Evolutionary conservation across 768 basidiomycete genomes (phyloP).

Genomic region (Mycena polygramma): DNA sequence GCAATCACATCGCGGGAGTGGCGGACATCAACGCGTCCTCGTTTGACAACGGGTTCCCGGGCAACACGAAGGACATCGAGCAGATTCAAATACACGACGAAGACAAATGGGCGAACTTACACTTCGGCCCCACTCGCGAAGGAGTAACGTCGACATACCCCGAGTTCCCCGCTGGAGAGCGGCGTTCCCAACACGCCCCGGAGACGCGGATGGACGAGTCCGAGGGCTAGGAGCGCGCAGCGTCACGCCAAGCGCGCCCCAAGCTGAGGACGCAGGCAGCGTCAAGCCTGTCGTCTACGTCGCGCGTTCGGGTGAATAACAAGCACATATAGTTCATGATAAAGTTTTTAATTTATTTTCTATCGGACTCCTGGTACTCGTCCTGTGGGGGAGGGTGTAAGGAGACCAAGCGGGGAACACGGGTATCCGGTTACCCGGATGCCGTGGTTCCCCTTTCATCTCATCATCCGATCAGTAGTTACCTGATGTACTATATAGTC

Average conservation of each 20-base stretch:
- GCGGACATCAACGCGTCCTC: background rate
- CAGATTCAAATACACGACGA: background rate
- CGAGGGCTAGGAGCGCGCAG: too few species aligned
- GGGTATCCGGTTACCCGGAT: too few species aligned
- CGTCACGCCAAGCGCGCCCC: too few species aligned
- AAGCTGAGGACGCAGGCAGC: too few species aligned
- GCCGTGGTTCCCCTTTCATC: too few species aligned
- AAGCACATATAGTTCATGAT: too few species aligned
- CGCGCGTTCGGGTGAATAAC: too few species aligned
- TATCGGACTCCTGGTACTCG: background rate
- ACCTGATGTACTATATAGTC: too few species aligned
- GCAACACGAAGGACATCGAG: background rate
- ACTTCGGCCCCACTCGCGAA: too few species aligned
- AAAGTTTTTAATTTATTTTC: background rate
- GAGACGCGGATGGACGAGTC: too few species aligned
- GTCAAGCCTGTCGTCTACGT: too few species aligned
- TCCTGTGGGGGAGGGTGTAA: background rate
- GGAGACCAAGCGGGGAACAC: background rate
- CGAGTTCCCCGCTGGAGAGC: background rate
- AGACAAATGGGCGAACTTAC: background rate
- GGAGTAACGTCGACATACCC: background rate
- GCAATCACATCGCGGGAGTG: background rate
- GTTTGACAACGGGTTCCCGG: background rate
- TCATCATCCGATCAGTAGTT: too few species aligned
- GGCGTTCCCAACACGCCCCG: background rate